Evolutionary conservation across 768 basidiomycete genomes (phyloP).

Genomic region (Tylopilus plumbeoviolaceoides): DNA sequence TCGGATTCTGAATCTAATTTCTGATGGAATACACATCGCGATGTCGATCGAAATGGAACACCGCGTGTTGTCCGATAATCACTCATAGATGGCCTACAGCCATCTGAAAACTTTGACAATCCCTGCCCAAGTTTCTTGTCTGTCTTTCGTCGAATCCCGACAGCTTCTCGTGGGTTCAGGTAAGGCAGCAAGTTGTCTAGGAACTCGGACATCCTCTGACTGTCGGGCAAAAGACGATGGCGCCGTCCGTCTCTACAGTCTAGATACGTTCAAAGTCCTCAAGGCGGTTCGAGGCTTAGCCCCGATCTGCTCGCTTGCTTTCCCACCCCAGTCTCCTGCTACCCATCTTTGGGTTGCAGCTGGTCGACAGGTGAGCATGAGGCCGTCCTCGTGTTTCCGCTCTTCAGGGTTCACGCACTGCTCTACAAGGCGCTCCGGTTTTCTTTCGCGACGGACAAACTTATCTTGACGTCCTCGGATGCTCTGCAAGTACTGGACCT

Average conservation of each 20-base stretch:
- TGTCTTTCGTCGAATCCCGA: constrained; percentile 45
- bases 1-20: too few species aligned
- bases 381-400: neutral
- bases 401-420: neutral
- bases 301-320: constrained; percentile 63
- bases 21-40: neutral
- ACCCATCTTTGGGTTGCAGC: constrained; percentile 63
- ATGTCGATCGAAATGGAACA: neutral
- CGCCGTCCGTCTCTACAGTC: constrained; percentile 59
- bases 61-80: neutral
- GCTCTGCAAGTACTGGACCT: constrained; percentile 44
- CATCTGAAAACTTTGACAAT: constrained; percentile 32
- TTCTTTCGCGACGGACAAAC: constrained; percentile 43
- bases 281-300: constrained; percentile 59
- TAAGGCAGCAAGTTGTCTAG: constrained; percentile 22
- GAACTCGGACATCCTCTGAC: constrained; percentile 1
- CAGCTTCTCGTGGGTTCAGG: constrained; percentile 63
- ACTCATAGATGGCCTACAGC: constrained; percentile 9
- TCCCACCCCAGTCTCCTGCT: constrained; percentile 38
- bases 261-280: constrained; percentile 54
- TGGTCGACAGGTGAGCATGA: constrained; percentile 46
- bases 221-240: constrained; percentile 52
- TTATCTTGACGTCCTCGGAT: constrained; percentile 53
- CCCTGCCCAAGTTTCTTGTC: constrained; percentile 50
- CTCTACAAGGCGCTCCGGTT: constrained; percentile 33